Percentiles rank a stretch among this genome's conserved stretches.
phyloP scores from a whole-genome alignment of 176 grass and related monocot genomes.

The Musa troglodytarum region DNA sequence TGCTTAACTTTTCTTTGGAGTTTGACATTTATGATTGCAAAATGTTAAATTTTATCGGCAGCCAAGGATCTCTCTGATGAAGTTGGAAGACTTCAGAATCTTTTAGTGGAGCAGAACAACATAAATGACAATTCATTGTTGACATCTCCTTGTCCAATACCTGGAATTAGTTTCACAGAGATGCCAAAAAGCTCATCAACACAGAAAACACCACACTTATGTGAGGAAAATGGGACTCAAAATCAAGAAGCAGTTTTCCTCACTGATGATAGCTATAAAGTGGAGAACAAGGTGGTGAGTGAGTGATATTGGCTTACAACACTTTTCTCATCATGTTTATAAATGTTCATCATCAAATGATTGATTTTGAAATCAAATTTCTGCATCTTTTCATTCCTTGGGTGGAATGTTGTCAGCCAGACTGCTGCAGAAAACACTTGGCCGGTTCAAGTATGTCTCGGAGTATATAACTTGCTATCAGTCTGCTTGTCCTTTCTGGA shows the following conservation, averaged over 20 bases:
- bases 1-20: neutral
- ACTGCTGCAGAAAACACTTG: conserved; percentile 25
- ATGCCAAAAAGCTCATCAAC: conserved; percentile 3
- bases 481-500: conserved; percentile 3
- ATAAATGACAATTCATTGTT: conserved; percentile 3
- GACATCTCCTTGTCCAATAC: conserved; percentile 2
- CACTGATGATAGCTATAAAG: conserved; percentile 8
- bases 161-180: conserved; percentile 5
- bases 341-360: neutral
- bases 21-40: conserved; percentile 6
- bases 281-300: conserved; percentile 27
- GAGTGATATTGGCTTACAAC: neutral
- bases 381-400: conserved; percentile 11
- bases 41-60: conserved; percentile 18
- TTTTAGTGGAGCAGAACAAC: conserved; percentile 38
- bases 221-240: neutral
- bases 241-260: conserved; percentile 3
- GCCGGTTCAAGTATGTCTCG: conserved; percentile 36
- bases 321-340: neutral
- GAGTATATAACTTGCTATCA: conserved; percentile 13
- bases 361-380: conserved; percentile 7
- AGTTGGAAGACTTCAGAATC: conserved; percentile 37
- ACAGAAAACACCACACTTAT: conserved; percentile 19
- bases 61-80: conserved; percentile 45
- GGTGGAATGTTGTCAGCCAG: conserved; percentile 35